These are phyloP conservation scores for Talaromyces pinophilus DNA, from an alignment of 2,329 filamentous ascomycete genomes.

Conservation along the genomic window DNA sequence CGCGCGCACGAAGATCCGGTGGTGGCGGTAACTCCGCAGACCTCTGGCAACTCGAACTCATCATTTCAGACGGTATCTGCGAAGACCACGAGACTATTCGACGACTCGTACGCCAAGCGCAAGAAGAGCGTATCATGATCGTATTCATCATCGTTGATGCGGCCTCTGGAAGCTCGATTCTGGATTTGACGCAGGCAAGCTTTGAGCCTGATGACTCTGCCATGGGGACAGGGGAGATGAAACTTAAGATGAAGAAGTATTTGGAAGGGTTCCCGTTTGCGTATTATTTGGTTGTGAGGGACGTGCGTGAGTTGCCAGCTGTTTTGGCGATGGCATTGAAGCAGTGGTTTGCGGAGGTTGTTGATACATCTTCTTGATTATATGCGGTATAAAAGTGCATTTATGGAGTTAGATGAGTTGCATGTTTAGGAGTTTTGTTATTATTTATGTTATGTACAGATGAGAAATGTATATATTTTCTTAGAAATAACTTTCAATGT, in stretches of 20 bases:
- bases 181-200: slow-evolving; percentile 84
- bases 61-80: slow-evolving; percentile 92
- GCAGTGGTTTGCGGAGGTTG: slow-evolving; percentile 88
- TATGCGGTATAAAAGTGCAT: slow-evolving; percentile 21
- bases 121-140: slow-evolving; percentile 94
- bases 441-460: neutral
- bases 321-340: slow-evolving; percentile 85
- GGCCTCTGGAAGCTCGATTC: slow-evolving; percentile 58
- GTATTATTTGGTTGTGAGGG: slow-evolving; percentile 92
- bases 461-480: neutral
- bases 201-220: slow-evolving; percentile 67
- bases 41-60: slow-evolving; percentile 91
- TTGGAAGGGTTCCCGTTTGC: slow-evolving; percentile 95
- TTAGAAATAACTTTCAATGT: neutral
- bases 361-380: slow-evolving; percentile 45
- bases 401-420: slow-evolving; percentile 17
- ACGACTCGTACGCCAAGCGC: slow-evolving; percentile 78
- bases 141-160: slow-evolving; percentile 96
- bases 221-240: slow-evolving; percentile 60
- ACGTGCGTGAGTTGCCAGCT: slow-evolving; percentile 85
- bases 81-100: slow-evolving; percentile 84
- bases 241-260: slow-evolving; percentile 82
- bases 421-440: slow-evolving; percentile 10
- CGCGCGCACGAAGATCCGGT: slow-evolving; percentile 62
- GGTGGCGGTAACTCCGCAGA: slow-evolving; percentile 56